Conservation (phyloP, 2,329 filamentous ascomycete species). For the Xylariaceae sp. region DNA sequence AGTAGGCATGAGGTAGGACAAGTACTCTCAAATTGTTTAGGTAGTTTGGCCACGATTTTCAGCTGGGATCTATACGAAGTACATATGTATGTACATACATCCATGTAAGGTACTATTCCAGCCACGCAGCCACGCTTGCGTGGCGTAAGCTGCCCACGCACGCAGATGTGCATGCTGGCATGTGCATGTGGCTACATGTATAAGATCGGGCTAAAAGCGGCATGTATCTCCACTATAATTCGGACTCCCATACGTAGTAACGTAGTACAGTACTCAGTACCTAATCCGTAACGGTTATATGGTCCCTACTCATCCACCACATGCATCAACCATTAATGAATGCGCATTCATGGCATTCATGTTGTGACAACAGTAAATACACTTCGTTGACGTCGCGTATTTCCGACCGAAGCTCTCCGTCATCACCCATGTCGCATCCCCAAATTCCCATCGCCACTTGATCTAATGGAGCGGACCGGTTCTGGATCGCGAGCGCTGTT, state of each 20-base stretch:
- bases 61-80: background rate
- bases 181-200: no score
- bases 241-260: no score
- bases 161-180: background rate
- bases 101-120: no score
- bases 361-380: no score
- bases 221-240: no score
- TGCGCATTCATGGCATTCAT: no score
- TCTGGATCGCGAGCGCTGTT: conserved; percentile 68
- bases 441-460: conserved; percentile 22
- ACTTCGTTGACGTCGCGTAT: no score
- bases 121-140: background rate
- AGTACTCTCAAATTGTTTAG: conserved; percentile 4
- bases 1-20: conserved; percentile 9
- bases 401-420: background rate
- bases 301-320: no score
- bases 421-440: conserved; percentile 26
- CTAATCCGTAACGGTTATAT: no score
- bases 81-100: background rate
- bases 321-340: conserved; percentile 1
- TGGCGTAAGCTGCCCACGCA: background rate
- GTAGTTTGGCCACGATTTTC: conserved; percentile 13
- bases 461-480: conserved; percentile 46
- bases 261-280: no score
- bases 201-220: no score